Conservation (phyloP, 179 eudicot genomes). For the Beta macrorhiza region DNA sequence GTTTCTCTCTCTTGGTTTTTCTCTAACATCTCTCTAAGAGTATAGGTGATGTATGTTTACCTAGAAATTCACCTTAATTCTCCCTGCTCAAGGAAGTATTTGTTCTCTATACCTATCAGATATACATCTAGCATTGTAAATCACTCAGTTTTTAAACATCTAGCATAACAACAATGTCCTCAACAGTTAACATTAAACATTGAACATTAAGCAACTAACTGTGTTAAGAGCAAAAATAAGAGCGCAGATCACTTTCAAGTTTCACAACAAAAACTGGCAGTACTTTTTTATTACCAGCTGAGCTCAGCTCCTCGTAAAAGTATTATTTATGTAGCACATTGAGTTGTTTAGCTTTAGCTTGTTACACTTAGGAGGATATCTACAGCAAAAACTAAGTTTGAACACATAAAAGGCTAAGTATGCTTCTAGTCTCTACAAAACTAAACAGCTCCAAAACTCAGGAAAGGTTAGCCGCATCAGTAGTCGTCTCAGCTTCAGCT, state of each 20-base stretch:
- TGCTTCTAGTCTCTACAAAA: conserved; percentile 10
- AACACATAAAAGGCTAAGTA: background rate
- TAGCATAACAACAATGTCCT: too few relatives aligned
- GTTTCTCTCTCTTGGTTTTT: too few relatives aligned
- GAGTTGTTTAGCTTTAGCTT: background rate
- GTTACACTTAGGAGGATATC: conserved; percentile 6
- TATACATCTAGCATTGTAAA: too few relatives aligned
- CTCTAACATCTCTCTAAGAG: too few relatives aligned
- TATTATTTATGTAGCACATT: conserved; percentile 25
- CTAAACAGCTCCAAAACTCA: conserved; percentile 17
- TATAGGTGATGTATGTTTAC: too few relatives aligned
- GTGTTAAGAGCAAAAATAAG: background rate
- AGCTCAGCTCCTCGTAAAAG: conserved; percentile 5
- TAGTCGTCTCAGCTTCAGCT: background rate
- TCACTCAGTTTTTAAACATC: too few relatives aligned
- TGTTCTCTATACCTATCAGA: too few relatives aligned
- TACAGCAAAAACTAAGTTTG: conserved; percentile 16
- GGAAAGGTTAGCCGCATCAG: background rate
- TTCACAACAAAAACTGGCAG: conserved; percentile 25
- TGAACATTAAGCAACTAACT: too few relatives aligned
- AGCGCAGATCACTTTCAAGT: background rate
- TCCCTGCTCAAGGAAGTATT: too few relatives aligned
- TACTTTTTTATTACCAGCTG: conserved; percentile 15
- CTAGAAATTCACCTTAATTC: too few relatives aligned
- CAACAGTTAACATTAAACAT: too few relatives aligned